A percentile compares a stretch with the other conserved stretches of the same genome.
phyloP scores from a whole-genome alignment of 2,329 filamentous ascomycete genomes.

The Xylariaceae sp. region DNA sequence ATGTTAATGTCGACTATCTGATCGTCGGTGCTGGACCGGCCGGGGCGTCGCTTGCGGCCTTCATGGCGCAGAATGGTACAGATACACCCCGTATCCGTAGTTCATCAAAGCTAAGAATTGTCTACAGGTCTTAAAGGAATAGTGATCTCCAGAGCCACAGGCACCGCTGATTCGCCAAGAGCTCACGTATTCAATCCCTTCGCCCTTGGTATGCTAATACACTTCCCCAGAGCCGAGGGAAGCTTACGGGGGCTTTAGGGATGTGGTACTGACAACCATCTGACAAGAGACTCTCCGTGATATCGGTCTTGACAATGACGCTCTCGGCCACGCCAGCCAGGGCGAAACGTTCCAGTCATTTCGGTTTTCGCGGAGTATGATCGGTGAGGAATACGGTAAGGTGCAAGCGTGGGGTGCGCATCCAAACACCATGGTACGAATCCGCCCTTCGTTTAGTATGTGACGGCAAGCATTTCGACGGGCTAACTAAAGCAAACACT shows the following conservation, averaged over 20 bases:
- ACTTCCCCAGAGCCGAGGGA: neutral
- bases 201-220: constrained; percentile 38
- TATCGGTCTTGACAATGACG: constrained; percentile 45
- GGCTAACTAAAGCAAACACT: neutral
- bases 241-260: neutral
- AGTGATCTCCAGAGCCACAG: constrained; percentile 46
- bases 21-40: constrained; percentile 37
- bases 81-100: neutral
- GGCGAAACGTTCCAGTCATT: constrained; percentile 46
- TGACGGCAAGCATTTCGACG: neutral
- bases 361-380: constrained; percentile 50
- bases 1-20: constrained; percentile 37
- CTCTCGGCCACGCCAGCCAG: constrained; percentile 35
- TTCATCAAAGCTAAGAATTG: neutral
- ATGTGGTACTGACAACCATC: constrained; percentile 2
- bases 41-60: constrained; percentile 23
- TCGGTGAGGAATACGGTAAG: constrained; percentile 48
- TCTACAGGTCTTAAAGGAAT: constrained; percentile 46
- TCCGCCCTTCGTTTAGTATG: neutral
- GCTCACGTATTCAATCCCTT: constrained; percentile 60
- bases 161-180: constrained; percentile 53
- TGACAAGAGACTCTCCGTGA: constrained; percentile 48
- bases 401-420: constrained; percentile 50
- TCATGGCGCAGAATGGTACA: constrained; percentile 24
- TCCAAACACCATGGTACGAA: constrained; percentile 39